Conservation (phyloP, 345 rosid species). For the Populus ilicifolia region DNA sequence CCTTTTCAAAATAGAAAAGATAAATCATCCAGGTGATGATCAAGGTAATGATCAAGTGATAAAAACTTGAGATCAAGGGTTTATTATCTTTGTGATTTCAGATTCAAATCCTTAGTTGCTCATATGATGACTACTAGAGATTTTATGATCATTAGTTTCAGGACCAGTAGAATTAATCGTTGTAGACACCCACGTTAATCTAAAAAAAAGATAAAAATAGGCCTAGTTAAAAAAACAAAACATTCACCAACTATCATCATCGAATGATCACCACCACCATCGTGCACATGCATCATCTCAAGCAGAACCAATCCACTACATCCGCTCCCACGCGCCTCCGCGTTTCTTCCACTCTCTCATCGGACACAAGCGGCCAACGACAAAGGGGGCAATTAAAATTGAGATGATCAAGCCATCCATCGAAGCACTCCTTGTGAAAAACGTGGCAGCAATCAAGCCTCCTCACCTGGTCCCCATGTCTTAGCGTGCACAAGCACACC, state of each 20-base stretch:
- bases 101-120: too few species aligned
- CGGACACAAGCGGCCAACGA: constrained; percentile 47
- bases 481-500: constrained; percentile 54
- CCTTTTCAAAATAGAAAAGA: constrained; percentile 1
- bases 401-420: constrained; percentile 72
- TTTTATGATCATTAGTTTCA: too few species aligned
- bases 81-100: too few species aligned
- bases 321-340: constrained; percentile 53
- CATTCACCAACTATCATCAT: not conserved
- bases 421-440: constrained; percentile 72
- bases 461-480: constrained; percentile 79
- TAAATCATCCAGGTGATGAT: too few species aligned
- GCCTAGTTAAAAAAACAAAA: not conserved
- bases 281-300: constrained; percentile 26
- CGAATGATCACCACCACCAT: not conserved
- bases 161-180: too few species aligned
- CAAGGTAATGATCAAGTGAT: too few species aligned
- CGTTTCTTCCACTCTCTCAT: constrained; percentile 39
- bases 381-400: constrained; percentile 75
- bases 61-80: too few species aligned
- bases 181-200: too few species aligned
- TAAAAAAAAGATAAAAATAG: not conserved
- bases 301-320: constrained; percentile 44
- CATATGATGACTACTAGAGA: too few species aligned
- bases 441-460: constrained; percentile 81